Evolutionary conservation across 2,329 filamentous ascomycete genomes (phyloP).

Genomic region (Cladophialophora carrionii): DNA sequence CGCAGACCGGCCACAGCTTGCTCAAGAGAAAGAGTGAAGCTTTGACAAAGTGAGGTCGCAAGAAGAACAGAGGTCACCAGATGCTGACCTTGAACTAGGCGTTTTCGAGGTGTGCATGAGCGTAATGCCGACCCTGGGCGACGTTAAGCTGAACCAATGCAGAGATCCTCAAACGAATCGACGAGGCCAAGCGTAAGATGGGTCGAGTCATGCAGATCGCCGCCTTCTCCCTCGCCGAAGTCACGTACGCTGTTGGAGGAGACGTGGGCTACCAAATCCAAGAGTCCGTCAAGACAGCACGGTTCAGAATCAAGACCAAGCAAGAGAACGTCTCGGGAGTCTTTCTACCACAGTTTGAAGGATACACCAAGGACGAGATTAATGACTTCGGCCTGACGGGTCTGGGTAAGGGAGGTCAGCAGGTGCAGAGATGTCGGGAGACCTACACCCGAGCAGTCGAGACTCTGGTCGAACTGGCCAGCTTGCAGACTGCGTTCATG

Average conservation of each 20-base stretch:
- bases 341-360: slow-evolving; percentile 89
- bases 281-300: slow-evolving; percentile 88
- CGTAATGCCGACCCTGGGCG: slow-evolving; percentile 21
- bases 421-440: slow-evolving; percentile 91
- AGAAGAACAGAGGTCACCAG: slow-evolving; percentile 35
- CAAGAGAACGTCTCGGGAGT: slow-evolving; percentile 99
- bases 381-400: slow-evolving; percentile 96
- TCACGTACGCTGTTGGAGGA: slow-evolving; percentile 94
- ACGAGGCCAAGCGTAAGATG: slow-evolving; percentile 99
- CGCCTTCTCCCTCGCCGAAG: slow-evolving; percentile 94
- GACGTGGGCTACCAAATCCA: slow-evolving; percentile 97
- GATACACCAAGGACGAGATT: slow-evolving; percentile 75
- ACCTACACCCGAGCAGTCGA: slow-evolving; percentile 96
- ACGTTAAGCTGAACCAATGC: slow-evolving; percentile 39
- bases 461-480: slow-evolving; percentile 63
- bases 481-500: slow-evolving; percentile 80
- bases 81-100: slow-evolving; percentile 55
- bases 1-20: slow-evolving; percentile 87
- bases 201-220: slow-evolving; percentile 99
- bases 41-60: slow-evolving; percentile 78
- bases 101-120: slow-evolving; percentile 74
- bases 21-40: slow-evolving; percentile 98
- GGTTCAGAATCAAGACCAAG: slow-evolving; percentile 90
- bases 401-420: slow-evolving; percentile 93
- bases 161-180: slow-evolving; percentile 96